These are phyloP conservation scores for Leptographium radiaticola DNA, from an alignment of 2,329 filamentous ascomycete genomes.

Conservation along the genomic window DNA sequence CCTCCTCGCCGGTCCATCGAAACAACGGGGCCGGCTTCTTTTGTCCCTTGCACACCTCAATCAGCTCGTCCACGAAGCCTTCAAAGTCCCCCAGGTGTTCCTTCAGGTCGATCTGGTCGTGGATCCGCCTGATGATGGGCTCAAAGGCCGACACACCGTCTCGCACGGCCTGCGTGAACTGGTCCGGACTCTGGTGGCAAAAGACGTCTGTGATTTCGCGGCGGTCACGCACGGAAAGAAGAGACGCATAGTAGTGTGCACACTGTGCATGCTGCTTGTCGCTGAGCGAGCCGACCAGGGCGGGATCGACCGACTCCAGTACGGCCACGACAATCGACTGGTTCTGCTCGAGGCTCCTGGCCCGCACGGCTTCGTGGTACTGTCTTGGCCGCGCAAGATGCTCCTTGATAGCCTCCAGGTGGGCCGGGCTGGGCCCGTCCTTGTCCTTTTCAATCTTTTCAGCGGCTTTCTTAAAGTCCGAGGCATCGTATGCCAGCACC, in stretches of 20 bases:
- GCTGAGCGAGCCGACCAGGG: constrained; percentile 32
- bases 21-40: not conserved
- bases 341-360: constrained; percentile 33
- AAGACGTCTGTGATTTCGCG: constrained; percentile 53
- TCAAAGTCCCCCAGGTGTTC: constrained; percentile 56
- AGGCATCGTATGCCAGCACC: constrained; percentile 59
- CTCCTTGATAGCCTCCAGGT: constrained; percentile 45
- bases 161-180: constrained; percentile 54
- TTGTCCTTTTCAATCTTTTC: constrained; percentile 52
- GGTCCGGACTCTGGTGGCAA: constrained; percentile 57
- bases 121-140: constrained; percentile 58
- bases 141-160: constrained; percentile 57
- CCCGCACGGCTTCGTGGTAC: constrained; percentile 46
- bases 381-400: constrained; percentile 39
- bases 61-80: constrained; percentile 56
- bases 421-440: constrained; percentile 43
- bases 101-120: constrained; percentile 58
- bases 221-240: constrained; percentile 62
- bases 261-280: constrained; percentile 50
- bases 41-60: constrained; percentile 39
- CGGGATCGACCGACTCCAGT: constrained; percentile 38
- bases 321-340: constrained; percentile 56
- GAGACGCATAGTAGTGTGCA: constrained; percentile 56
- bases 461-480: constrained; percentile 53
- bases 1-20: constrained; percentile 4